Percentiles rank a stretch among this genome's conserved stretches.
Conservation (phyloP, 2,329 filamentous ascomycete genomes). For the Fusarium stilboides region DNA sequence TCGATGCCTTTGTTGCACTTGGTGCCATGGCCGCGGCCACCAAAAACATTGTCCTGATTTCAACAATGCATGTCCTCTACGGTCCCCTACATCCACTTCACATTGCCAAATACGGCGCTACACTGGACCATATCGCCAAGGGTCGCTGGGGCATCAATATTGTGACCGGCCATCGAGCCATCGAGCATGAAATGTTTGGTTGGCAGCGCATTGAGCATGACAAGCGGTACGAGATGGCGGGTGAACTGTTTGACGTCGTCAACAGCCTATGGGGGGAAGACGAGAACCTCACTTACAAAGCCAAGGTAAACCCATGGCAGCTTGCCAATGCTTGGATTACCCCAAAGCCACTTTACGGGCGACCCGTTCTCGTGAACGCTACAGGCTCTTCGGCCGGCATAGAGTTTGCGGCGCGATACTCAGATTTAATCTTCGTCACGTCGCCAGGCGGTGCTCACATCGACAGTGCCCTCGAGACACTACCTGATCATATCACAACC, state of each 20-base stretch:
- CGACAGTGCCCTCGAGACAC: background rate
- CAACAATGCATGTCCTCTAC: background rate
- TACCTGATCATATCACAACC: background rate
- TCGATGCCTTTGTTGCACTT: background rate
- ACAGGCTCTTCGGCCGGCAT: background rate
- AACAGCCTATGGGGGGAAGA: background rate
- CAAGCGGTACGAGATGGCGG: background rate
- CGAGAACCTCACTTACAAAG: background rate
- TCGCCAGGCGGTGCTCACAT: background rate
- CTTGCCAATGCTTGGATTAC: constrained; percentile 3
- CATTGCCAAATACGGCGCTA: constrained; percentile 2
- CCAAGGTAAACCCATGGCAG: background rate
- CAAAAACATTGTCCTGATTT: background rate
- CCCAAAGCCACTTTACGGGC: background rate
- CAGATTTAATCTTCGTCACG: background rate
- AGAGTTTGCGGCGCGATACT: background rate
- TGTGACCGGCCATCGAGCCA: background rate
- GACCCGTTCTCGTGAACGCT: background rate
- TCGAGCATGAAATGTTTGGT: background rate
- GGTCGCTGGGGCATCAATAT: constrained; percentile 5
- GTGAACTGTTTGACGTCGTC: background rate
- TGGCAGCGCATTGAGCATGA: background rate
- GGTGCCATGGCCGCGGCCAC: background rate
- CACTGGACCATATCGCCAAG: constrained; percentile 3
- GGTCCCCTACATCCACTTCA: background rate